Percentiles rank a stretch among this genome's conserved stretches.
Conservation (phyloP, 257 asterid species). For the Solanum ahanhuiri region DNA sequence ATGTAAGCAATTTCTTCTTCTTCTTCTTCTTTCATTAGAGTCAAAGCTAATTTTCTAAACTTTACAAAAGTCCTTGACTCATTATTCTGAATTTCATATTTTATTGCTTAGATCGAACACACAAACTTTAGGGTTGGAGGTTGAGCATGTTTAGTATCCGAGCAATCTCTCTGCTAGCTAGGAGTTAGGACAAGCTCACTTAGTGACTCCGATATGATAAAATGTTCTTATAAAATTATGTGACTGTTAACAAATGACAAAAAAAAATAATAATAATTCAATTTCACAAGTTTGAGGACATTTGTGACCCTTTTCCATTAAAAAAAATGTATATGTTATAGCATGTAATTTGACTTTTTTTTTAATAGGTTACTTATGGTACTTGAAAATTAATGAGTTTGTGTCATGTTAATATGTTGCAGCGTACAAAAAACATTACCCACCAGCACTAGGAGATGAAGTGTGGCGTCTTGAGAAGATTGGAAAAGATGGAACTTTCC, state of each 20-base stretch:
- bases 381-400: not conserved
- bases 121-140: too few species aligned
- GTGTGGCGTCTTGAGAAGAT: slow-evolving; percentile 78
- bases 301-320: too few species aligned
- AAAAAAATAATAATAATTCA: too few species aligned
- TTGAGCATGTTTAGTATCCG: too few species aligned
- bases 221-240: too few species aligned
- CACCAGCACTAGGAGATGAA: slow-evolving; percentile 50
- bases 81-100: not conserved
- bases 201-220: not conserved
- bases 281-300: not conserved
- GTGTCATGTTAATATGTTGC: not conserved
- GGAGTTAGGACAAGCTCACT: not conserved
- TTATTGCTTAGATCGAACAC: not conserved
- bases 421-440: slow-evolving; percentile 78
- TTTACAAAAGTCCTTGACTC: not conserved
- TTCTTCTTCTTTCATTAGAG: not conserved
- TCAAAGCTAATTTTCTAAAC: not conserved
- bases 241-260: not conserved
- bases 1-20: slow-evolving; percentile 27
- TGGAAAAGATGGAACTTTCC: slow-evolving; percentile 60
- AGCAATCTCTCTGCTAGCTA: not conserved
- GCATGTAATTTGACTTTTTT: not conserved
- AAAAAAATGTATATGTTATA: too few species aligned
- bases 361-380: not conserved